Percentiles rank a stretch among this genome's conserved stretches.
These are phyloP conservation scores for Coemansia sp. DNA, from an alignment of 192 early-diverging fungal species.

Conservation along the genomic window DNA sequence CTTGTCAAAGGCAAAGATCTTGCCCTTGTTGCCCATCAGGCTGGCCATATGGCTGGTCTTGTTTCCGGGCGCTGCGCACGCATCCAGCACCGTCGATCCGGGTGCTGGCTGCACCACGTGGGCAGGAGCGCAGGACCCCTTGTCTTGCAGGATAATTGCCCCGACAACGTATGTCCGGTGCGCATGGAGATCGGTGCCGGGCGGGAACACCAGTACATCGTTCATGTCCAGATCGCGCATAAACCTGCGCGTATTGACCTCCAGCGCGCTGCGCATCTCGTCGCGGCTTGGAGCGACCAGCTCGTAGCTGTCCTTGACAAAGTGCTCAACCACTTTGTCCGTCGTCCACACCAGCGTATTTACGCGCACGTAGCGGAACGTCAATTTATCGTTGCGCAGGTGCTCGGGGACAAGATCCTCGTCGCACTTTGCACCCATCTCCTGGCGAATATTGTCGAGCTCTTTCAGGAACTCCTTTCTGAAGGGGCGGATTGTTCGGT, in stretches of 20 bases:
- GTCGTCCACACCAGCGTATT: constrained; percentile 75
- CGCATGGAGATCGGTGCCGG: constrained; percentile 84
- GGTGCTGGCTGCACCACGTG: constrained; percentile 66
- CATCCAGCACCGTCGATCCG: constrained; percentile 71
- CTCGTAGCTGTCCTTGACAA: constrained; percentile 58
- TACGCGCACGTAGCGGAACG: constrained; percentile 85
- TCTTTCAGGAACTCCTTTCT: constrained; percentile 66
- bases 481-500: constrained; percentile 63
- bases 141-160: constrained; percentile 88
- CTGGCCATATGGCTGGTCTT: constrained; percentile 94
- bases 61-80: constrained; percentile 96
- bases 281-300: constrained; percentile 16
- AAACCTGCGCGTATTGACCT: constrained; percentile 16
- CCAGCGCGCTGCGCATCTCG: constrained; percentile 5
- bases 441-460: constrained; percentile 74
- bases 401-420: constrained; percentile 65
- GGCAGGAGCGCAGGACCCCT: constrained; percentile 92
- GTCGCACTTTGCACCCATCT: constrained; percentile 59
- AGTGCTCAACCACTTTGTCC: constrained; percentile 60
- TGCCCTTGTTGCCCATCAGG: constrained; percentile 81
- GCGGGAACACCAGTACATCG: constrained; percentile 81
- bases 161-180: constrained; percentile 72
- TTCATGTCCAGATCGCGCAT: constrained; percentile 69
- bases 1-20: constrained; percentile 88
- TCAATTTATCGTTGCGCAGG: constrained; percentile 42